Evolutionary conservation across 139 green algal species (phyloP), one percentile per base, ranked within the genome.

Genomic region (Zygnema cylindricum): DNA sequence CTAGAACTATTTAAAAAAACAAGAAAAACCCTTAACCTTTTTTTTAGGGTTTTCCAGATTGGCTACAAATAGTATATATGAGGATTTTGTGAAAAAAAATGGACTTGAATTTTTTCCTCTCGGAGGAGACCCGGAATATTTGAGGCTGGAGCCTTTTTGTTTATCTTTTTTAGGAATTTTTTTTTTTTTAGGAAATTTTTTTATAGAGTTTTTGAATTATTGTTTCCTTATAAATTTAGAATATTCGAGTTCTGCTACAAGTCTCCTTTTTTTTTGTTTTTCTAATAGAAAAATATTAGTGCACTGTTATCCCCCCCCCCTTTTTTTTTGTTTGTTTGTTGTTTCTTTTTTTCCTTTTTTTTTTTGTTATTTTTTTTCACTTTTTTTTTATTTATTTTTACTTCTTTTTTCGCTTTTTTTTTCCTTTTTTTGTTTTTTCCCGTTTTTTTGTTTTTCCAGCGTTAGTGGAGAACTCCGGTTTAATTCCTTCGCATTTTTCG

Each of bases 41-140:
- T n/a, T n/a, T n/a, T n/a, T n/a, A n/a, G n/a, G n/a, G n/a, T n/a
- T n/a, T n/a, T n/a, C 11, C 73, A 11, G 83, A 32, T 42, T 88
- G 38, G 35, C 36, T 32, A 77, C 38, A 43, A 33, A 71, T 42
- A 23, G 33, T 1, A 71, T 32, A 32, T 81, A 88, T 73, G 23
- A 43, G 23, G 69, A 79, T 0, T 86, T 79, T 21, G 78, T 86
- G 22, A 73, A 16, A 11, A 76, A 2, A 32, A 32, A 33, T 32
- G 78, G 78, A 11, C 86, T 97, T 30, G 93, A 95, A 84, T 96
- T 95, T 88, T 96, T 94, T 76, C 94, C 95, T 0, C 91, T 96
- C 39, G 93, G 93, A 23, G 95, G 95, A 2, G 93, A 95, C 71
- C 95, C 95, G 22, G 92, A 94, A 87, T 77, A 93, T 35, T 83